Conservation (phyloP, 768 basidiomycete genomes). For the Paxillus rubicundulus region DNA sequence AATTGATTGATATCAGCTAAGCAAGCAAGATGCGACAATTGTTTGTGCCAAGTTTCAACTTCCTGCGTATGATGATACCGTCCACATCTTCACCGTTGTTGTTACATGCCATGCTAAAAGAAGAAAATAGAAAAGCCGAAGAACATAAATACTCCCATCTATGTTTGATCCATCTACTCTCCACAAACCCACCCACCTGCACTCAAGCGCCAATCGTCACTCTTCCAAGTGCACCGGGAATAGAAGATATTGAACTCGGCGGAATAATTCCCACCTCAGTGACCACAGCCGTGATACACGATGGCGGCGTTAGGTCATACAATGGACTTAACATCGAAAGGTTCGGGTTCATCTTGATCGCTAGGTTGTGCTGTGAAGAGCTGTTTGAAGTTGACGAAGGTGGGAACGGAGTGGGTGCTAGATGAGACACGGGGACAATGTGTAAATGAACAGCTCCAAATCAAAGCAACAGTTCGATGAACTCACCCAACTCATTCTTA, state of each 20-base stretch:
- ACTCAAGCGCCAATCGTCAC: conserved; percentile 22
- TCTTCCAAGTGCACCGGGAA: conserved; percentile 61
- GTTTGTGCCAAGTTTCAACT: too few species aligned
- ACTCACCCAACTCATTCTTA: conserved; percentile 90
- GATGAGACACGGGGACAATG: background rate
- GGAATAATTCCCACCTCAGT: conserved; percentile 97
- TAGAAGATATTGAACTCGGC: conserved; percentile 84
- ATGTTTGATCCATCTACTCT: background rate
- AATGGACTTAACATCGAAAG: conserved; percentile 82
- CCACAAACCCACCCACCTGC: background rate
- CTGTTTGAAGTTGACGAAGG: conserved; percentile 9
- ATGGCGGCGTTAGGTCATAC: conserved; percentile 92
- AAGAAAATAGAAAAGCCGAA: background rate
- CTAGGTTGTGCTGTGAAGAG: conserved; percentile 17
- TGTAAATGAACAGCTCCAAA: conserved; percentile 4
- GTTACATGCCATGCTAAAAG: too few species aligned
- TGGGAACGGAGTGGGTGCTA: conserved; percentile 31
- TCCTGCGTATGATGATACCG: too few species aligned
- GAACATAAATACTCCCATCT: conserved; percentile 11
- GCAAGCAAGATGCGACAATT: too few species aligned
- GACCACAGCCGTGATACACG: conserved; percentile 91
- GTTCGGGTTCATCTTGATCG: conserved; percentile 39
- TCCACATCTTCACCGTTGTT: too few species aligned
- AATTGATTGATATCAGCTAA: too few species aligned
- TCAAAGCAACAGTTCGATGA: background rate